Base-by-base conservation (phyloP, 371 early-diverging fungal species). In the Mycotypha africana region DNA sequence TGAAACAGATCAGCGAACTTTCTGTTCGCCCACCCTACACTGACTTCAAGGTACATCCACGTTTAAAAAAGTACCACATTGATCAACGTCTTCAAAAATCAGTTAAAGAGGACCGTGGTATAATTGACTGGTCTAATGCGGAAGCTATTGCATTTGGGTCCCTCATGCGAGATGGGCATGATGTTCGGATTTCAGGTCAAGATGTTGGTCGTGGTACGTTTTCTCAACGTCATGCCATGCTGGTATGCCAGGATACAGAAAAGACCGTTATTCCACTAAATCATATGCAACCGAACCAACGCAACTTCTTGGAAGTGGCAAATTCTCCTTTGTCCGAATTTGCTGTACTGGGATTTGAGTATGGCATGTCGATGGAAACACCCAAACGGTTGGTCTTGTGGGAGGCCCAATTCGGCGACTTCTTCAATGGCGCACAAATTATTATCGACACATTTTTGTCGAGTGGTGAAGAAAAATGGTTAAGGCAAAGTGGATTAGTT, bases 371-470 rank as follows among this genome's bases (percentile, higher is more conserved):
- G 3, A 80, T 86, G 53, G 94, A 90, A 60, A 77, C 83, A 11
- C 96, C 97, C 8, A 78, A 86, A 38, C 67, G 81, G 1, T 65
- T 97, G 12, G 81, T 81, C 26, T 84, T 97, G 30, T 97, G 98
- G 98, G 98, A 97, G 62, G 97, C 97, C 1, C 97, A 97, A 73
- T 97, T 97, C 67, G 98, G 98, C 38, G 98, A 97, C 67, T 97
- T 97, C 65, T 87, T 87, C 78, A 97, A 97, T 63, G 88, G 89
- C 84, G 28, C 5, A 28, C 28, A 28, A 28, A 11, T 5, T 28
- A 8, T 11, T 28, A 11, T 28, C 11, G 11, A 28, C 28, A 28
- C 28, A 28, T 28, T 28, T 28, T 28, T 28, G 28, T 28, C 28
- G 11, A 28, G 28, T 28, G 28, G 5, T 28, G 28, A 8, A 28